Base-by-base conservation (phyloP, 192 early-diverging fungal species). In the Coemansia sp. region DNA sequence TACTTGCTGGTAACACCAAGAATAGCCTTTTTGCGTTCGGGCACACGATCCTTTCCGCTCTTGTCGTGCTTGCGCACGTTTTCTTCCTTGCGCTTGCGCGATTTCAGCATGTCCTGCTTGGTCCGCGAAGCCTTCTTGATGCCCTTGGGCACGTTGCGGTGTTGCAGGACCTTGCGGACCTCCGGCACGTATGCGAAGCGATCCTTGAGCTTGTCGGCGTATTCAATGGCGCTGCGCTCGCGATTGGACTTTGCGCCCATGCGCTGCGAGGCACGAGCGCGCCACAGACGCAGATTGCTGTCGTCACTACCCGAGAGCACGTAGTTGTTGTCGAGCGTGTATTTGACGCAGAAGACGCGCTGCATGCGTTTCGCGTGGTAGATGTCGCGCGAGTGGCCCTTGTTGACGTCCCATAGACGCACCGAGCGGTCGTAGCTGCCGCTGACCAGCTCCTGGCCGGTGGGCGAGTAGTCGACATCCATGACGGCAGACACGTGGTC, bases 321-420 rank as follows among this genome's bases (percentile, higher is more conserved):
- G 74, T 89, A 99, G 59, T 94, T 96, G 74, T 88, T 87, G 76
- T 99, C 98, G 93, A 96, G 94, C 56, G 89, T 91, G 78, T 86
- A 99, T 63, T 91, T 88, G 21, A 95, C 96, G 62, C 91, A 92
- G 73, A 97, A 98, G 34, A 98, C 88, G 17, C 91, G 86, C 78
- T 98, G 98, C 98, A 99, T 99, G 60, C 98, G 93, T 81, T 97
- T 95, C 10, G 96, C 94, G 83, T 98, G 95, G 81, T 99, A 99
- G 36, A 95, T 87, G 72, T 98, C 98, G 41, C 93, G 88, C 59
- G 87, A 89, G 77, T 94, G 92, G 14, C 95, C 95, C 7, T 87
- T 80, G 31, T 88, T 78, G 4, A 87, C 87, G 44, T 92, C 88
- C 84, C 90, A 99, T 27, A 99, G 89, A 33, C 97, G 89, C 24